phyloP scores from a whole-genome alignment of 169 alveolate genomes.

The Perkinsus chesapeaki region DNA sequence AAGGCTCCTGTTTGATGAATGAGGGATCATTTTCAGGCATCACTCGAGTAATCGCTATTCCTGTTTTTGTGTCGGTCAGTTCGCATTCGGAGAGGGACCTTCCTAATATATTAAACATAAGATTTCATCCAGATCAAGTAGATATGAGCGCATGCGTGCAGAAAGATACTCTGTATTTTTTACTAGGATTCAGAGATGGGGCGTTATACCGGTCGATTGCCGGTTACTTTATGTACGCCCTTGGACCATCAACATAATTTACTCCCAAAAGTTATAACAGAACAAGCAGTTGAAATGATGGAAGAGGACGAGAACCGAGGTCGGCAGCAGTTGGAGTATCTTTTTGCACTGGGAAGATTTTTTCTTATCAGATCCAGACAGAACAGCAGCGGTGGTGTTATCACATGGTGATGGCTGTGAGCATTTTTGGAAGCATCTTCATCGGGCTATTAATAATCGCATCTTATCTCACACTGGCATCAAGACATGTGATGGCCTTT shows the following conservation, averaged over 20 bases:
- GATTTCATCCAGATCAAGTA: background rate
- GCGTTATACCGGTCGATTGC: background rate
- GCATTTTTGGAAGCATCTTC: background rate
- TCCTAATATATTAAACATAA: background rate
- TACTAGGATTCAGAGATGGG: background rate
- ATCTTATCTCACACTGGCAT: background rate
- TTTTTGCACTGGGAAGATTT: too few relatives aligned
- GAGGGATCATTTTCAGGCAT: too few relatives aligned
- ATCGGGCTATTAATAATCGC: background rate
- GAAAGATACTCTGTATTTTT: background rate
- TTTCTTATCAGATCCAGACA: background rate
- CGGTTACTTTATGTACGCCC: background rate
- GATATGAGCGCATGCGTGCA: background rate
- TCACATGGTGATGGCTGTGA: background rate
- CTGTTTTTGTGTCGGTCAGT: background rate
- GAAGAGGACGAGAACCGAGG: background rate
- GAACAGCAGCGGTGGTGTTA: background rate
- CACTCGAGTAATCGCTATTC: background rate
- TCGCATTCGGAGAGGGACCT: background rate
- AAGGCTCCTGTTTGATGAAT: too few relatives aligned
- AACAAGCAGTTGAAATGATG: background rate
- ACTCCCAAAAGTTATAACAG: background rate
- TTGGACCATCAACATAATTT: background rate
- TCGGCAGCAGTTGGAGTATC: too few relatives aligned
- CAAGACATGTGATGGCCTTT: background rate